phyloP scores from a whole-genome alignment of 176 grass and related monocot species.

The Musa itinerans region DNA sequence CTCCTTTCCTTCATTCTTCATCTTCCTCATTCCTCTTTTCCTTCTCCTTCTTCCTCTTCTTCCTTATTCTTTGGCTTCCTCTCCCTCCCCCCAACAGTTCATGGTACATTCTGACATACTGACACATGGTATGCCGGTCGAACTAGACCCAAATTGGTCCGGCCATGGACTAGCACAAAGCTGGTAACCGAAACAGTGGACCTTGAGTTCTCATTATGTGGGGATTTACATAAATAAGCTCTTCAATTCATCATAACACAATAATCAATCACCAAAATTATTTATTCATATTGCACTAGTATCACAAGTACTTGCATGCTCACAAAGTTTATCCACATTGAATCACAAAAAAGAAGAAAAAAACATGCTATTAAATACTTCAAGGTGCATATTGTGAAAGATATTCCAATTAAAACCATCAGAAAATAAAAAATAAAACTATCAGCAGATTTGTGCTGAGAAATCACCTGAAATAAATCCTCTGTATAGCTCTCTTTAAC shows the following conservation, averaged over 20 bases:
- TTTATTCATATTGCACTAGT: background rate
- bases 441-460: slow-evolving; percentile 6
- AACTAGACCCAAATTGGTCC: too few species aligned
- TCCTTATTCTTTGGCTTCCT: too few species aligned
- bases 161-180: too few species aligned
- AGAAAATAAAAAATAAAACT: slow-evolving; percentile 5
- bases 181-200: too few species aligned
- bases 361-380: background rate
- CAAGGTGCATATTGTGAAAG: background rate
- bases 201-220: background rate
- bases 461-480: slow-evolving; percentile 80
- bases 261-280: background rate
- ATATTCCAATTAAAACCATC: background rate
- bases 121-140: too few species aligned
- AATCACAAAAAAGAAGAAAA: background rate
- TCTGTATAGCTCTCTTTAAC: slow-evolving; percentile 98
- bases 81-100: too few species aligned
- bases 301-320: background rate
- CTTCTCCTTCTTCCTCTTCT: too few species aligned
- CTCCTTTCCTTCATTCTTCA: too few species aligned
- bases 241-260: background rate
- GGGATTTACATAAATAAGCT: background rate
- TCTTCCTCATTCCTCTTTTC: too few species aligned
- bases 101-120: too few species aligned
- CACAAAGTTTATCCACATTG: background rate